Conservation (phyloP, 2,329 filamentous ascomycete species). For the Penicillium sp. region DNA sequence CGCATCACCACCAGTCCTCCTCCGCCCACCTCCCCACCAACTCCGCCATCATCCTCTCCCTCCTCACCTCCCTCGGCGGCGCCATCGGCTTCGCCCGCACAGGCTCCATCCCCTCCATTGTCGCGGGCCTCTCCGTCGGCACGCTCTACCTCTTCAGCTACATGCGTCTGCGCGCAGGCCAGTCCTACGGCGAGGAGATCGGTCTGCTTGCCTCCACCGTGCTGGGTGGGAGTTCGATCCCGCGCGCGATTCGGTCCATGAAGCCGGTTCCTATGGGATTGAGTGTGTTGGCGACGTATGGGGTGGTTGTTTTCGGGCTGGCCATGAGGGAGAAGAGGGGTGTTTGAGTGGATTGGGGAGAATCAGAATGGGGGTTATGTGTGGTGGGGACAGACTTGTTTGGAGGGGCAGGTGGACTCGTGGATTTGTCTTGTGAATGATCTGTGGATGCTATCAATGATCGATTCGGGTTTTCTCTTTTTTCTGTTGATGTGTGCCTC, state of each 20-base stretch:
- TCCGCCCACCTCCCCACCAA: conserved; percentile 20
- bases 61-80: conserved; percentile 80
- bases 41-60: conserved; percentile 69
- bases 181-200: conserved; percentile 79
- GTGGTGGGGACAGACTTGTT: too few species aligned
- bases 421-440: too few species aligned
- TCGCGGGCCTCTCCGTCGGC: conserved; percentile 78
- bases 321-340: conserved; percentile 47
- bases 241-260: conserved; percentile 70
- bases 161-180: conserved; percentile 66
- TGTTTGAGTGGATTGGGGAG: conserved; percentile 6
- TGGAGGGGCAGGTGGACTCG: too few species aligned
- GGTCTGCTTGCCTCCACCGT: conserved; percentile 83
- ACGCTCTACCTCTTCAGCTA: conserved; percentile 71
- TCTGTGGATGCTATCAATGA: too few species aligned
- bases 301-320: conserved; percentile 71
- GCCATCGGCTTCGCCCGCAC: conserved; percentile 80
- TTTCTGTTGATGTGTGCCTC: too few species aligned
- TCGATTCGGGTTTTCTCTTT: too few species aligned
- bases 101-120: conserved; percentile 77
- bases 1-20: conserved; percentile 7
- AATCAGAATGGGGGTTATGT: neutral
- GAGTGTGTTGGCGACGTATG: conserved; percentile 71
- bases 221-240: conserved; percentile 76
- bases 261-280: conserved; percentile 82